phyloP scores from a whole-genome alignment of 192 early-diverging fungal species.

The Chytriomyces confervae region DNA sequence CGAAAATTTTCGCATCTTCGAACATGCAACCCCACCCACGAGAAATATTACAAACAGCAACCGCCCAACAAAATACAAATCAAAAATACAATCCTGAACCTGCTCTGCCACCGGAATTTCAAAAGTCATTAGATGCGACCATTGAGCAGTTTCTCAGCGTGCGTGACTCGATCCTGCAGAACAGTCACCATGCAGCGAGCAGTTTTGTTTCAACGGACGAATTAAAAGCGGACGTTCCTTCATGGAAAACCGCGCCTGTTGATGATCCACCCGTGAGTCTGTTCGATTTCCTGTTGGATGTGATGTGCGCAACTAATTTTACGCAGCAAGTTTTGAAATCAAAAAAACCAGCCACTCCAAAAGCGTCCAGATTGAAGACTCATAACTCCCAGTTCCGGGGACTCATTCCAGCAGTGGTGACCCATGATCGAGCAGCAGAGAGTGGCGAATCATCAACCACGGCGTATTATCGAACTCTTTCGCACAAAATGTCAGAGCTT shows the following conservation, averaged over 20 bases:
- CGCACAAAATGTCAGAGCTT: slow-evolving; percentile 13
- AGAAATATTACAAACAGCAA: background rate
- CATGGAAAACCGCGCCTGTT: background rate
- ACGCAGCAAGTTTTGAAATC: background rate
- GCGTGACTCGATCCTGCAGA: slow-evolving; percentile 6
- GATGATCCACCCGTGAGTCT: background rate
- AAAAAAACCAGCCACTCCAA: background rate
- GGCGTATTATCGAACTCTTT: slow-evolving; percentile 13
- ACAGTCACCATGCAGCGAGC: background rate
- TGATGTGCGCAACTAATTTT: background rate
- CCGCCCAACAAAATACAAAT: no score
- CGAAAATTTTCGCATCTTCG: background rate
- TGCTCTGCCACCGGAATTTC: background rate
- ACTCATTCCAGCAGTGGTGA: background rate
- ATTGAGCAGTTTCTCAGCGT: slow-evolving; percentile 16
- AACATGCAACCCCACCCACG: background rate
- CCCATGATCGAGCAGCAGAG: background rate
- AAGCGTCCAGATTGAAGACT: background rate
- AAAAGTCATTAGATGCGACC: slow-evolving; percentile 6
- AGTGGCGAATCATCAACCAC: background rate
- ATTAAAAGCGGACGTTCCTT: background rate
- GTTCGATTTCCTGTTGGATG: background rate
- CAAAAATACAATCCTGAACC: background rate
- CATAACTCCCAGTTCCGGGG: background rate
- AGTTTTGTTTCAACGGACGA: background rate